A percentile compares a stretch with the other conserved stretches of the same genome.
These are phyloP conservation scores for Fusarium sp. DNA, from an alignment of 2,329 filamentous ascomycete species.

Conservation along the genomic window DNA sequence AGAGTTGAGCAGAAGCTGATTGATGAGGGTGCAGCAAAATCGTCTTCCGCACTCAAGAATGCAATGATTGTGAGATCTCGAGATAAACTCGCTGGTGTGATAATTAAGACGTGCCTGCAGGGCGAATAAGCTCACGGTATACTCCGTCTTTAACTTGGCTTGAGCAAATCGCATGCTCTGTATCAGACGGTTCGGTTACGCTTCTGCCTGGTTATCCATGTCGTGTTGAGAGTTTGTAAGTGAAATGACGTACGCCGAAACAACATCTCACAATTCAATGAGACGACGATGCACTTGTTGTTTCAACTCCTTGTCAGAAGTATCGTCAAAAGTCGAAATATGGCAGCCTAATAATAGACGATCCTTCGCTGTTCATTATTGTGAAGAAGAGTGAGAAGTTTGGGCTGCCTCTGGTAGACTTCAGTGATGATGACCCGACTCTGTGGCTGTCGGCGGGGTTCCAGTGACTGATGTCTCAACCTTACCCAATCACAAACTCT, in stretches of 20 bases:
- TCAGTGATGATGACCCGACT: constrained; percentile 32
- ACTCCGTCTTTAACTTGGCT: neutral
- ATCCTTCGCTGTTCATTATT: neutral
- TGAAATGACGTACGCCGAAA: constrained; percentile 19
- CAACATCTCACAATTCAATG: neutral
- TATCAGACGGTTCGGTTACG: neutral
- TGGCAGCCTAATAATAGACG: neutral
- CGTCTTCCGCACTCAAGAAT: neutral
- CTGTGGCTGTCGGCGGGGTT: constrained; percentile 26
- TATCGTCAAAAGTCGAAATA: neutral
- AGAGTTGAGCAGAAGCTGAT: accelerated
- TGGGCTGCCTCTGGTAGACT: constrained; percentile 26
- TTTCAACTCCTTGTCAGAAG: neutral
- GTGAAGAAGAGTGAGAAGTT: neutral
- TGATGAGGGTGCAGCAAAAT: neutral
- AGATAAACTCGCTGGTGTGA: too few species aligned
- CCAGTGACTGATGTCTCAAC: constrained; percentile 7
- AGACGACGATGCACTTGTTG: neutral
- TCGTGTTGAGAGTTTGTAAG: constrained; percentile 1
- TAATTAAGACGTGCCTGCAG: neutral
- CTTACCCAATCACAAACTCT: constrained; percentile 13
- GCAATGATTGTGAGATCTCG: neutral
- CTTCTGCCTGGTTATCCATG: constrained; percentile 16
- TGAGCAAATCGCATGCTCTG: neutral
- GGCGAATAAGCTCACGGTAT: neutral